Conservation (phyloP, 805 yeast species). For the Wickerhamiella lipophila region DNA sequence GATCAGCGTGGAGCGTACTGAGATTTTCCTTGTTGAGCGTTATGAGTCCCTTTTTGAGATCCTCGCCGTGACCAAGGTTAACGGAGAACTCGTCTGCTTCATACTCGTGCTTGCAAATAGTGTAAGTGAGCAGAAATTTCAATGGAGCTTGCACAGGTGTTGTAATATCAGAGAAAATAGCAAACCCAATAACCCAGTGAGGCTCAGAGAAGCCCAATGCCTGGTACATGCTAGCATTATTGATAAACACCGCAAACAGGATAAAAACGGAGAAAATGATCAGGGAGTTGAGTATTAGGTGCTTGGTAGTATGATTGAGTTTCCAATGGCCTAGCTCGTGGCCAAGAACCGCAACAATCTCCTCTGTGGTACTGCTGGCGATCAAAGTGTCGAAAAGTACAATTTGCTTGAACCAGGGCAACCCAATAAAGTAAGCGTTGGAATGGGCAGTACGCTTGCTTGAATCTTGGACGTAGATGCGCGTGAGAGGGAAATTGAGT, state of each 20-base stretch:
- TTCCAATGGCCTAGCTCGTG: conserved; percentile 99
- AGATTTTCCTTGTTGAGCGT: conserved; percentile 69
- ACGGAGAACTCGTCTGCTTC: conserved; percentile 87
- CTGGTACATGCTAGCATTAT: conserved; percentile 62
- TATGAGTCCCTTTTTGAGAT: conserved; percentile 60
- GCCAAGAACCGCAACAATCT: conserved; percentile 90
- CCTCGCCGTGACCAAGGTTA: conserved; percentile 53
- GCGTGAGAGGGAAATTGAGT: conserved; percentile 74
- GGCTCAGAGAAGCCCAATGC: conserved; percentile 65
- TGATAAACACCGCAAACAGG: conserved; percentile 65
- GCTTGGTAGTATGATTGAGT: conserved; percentile 70
- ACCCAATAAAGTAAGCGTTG: conserved; percentile 89
- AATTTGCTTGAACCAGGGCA: conserved; percentile 95
- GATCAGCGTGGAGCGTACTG: conserved; percentile 76
- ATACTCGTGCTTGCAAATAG: conserved; percentile 80
- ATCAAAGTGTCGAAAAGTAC: conserved; percentile 87
- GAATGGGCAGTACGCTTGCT: conserved; percentile 93
- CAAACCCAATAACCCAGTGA: conserved; percentile 73
- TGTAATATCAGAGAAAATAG: conserved; percentile 63
- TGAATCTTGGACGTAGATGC: conserved; percentile 87
- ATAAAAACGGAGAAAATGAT: conserved; percentile 56
- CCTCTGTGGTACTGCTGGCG: conserved; percentile 58
- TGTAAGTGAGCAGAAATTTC: conserved; percentile 51
- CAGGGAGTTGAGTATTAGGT: conserved; percentile 50
- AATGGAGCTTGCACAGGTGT: conserved; percentile 62